phyloP scores from a whole-genome alignment of 2,329 filamentous ascomycete genomes.

The Monosporascus sp. region DNA sequence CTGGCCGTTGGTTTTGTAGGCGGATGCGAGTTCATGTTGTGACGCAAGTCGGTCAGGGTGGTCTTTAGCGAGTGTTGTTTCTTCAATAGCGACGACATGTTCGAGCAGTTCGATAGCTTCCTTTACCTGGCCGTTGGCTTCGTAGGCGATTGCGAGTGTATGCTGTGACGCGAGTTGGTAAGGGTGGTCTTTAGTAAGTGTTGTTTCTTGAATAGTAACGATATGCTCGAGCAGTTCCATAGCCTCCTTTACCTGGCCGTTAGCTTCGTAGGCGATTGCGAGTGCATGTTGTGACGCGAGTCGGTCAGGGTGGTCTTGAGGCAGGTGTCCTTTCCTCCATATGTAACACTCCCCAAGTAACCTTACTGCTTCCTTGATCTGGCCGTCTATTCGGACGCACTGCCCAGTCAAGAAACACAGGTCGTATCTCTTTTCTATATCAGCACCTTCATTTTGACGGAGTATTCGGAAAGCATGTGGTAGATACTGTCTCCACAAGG shows the following conservation, averaged over 20 bases:
- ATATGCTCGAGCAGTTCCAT: neutral
- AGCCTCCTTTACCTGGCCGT: neutral
- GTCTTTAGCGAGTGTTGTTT: neutral
- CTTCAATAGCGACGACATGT: neutral
- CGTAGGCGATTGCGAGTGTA: neutral
- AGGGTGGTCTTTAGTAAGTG: neutral
- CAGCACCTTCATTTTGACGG: constrained; percentile 5
- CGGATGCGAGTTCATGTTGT: neutral
- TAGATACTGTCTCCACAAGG: constrained; percentile 16
- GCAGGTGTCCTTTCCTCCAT: neutral
- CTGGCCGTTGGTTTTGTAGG: neutral
- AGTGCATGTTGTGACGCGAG: neutral
- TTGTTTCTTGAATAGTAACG: neutral
- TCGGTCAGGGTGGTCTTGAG: neutral
- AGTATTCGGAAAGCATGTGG: constrained; percentile 19
- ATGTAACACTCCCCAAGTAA: constrained; percentile 1
- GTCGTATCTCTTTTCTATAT: constrained; percentile 2
- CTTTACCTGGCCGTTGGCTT: too few relatives aligned
- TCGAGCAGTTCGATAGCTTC: neutral
- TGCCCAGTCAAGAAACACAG: neutral
- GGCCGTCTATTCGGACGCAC: neutral
- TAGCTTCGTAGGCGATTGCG: neutral
- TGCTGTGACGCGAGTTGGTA: neutral
- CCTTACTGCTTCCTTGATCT: constrained; percentile 6
- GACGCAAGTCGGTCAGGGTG: neutral